These are phyloP conservation scores for Aspergillus carlsbadensis DNA, from an alignment of 495 filamentous ascomycete species.

Conservation along the genomic window DNA sequence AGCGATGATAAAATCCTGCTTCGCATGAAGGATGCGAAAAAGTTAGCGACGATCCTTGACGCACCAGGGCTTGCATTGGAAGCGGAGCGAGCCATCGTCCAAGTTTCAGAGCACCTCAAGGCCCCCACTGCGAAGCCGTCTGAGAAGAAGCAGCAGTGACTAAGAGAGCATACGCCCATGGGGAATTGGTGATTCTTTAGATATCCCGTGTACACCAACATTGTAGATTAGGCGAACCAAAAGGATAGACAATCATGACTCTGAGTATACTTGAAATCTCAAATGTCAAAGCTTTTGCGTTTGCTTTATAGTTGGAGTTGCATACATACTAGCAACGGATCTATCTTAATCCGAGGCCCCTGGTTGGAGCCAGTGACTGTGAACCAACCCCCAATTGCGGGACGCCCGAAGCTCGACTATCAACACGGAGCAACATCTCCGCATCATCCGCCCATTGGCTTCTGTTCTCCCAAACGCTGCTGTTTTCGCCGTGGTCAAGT, in stretches of 20 bases:
- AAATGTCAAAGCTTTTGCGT: neutral
- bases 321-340: slow-evolving; percentile 14
- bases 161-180: neutral
- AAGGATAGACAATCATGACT: neutral
- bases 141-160: slow-evolving; percentile 30
- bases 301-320: too few species aligned
- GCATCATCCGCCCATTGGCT: slow-evolving; percentile 13
- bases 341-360: slow-evolving; percentile 27
- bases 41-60: slow-evolving; percentile 68
- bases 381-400: slow-evolving; percentile 10
- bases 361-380: slow-evolving; percentile 4
- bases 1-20: slow-evolving; percentile 59
- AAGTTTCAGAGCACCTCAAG: slow-evolving; percentile 69
- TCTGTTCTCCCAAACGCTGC: slow-evolving; percentile 3
- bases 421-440: slow-evolving; percentile 7
- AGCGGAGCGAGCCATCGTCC: slow-evolving; percentile 83
- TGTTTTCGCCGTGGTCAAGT: neutral
- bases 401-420: slow-evolving; percentile 20
- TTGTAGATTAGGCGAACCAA: neutral
- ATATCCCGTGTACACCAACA: neutral
- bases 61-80: slow-evolving; percentile 84
- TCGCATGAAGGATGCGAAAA: slow-evolving; percentile 54
- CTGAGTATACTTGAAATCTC: neutral
- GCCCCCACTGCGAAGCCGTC: slow-evolving; percentile 33
- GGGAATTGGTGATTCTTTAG: neutral